phyloP scores from a whole-genome alignment of 1,139 yeast genomes.

The Blastobotrys illinoisensis region DNA sequence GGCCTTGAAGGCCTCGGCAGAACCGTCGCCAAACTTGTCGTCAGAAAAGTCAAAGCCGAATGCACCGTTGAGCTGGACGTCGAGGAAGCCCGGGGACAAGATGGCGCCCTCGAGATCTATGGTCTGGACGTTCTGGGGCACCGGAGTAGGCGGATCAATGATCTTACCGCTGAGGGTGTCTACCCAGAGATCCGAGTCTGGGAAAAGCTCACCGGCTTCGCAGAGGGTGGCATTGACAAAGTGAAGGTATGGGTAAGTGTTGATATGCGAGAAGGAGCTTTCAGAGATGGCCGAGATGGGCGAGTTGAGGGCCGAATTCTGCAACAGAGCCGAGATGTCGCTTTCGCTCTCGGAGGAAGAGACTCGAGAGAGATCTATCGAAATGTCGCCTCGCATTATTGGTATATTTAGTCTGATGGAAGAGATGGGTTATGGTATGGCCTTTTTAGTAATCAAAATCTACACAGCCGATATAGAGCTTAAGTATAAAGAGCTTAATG shows the following conservation, averaged over 20 bases:
- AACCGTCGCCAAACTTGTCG: constrained; percentile 36
- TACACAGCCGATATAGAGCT: background rate
- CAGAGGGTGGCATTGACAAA: constrained; percentile 51
- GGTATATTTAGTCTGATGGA: background rate
- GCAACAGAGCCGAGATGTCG: constrained; percentile 10
- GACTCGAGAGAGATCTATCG: constrained; percentile 11
- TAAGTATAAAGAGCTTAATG: background rate
- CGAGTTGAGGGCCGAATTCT: constrained; percentile 14
- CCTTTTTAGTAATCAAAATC: background rate
- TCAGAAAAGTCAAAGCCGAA: constrained; percentile 54
- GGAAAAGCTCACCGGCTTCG: constrained; percentile 44
- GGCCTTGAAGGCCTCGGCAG: constrained; percentile 27
- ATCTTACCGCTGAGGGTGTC: constrained; percentile 44
- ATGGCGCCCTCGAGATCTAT: constrained; percentile 47
- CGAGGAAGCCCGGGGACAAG: constrained; percentile 56
- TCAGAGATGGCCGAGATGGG: constrained; percentile 11
- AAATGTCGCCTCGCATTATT: constrained; percentile 10
- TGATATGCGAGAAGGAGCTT: constrained; percentile 7
- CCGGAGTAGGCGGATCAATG: constrained; percentile 28
- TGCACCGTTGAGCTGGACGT: constrained; percentile 58
- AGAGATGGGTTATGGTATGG: background rate
- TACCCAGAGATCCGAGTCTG: constrained; percentile 43
- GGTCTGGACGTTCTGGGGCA: constrained; percentile 18
- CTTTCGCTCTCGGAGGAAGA: constrained; percentile 13
- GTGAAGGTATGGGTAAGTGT: constrained; percentile 10